Base-by-base conservation (phyloP, 148 eudicot species). In the Rhododendron simsii region DNA sequence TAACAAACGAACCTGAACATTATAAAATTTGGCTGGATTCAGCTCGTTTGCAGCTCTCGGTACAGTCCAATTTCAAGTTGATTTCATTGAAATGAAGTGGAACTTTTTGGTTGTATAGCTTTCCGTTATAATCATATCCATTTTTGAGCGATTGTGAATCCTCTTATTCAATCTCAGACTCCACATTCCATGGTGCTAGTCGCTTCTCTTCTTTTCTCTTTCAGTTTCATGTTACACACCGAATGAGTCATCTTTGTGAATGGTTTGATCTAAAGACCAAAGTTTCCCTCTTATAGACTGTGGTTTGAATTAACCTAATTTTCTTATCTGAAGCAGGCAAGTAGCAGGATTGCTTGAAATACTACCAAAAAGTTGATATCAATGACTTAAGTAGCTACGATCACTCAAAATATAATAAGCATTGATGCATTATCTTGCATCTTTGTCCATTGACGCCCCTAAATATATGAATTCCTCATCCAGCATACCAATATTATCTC, bases 381-480 rank as follows among this genome's bases (percentile, higher is more conserved):
- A 37, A 80, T 61, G 50, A 77, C 35, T 41, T 55, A 30, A 84
- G 23, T 35, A 35, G 45, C 59, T 23, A 61, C 15, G 1, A 18
- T 37, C 12, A 5, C 48, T 9, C 7, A 57, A 75, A 44, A 13
- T 37, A 41, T 47, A 73, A 16, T 3, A 73, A 57, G 39, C 71
- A 51, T 65, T 26, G 80, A 61, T 84, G 76, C 86, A 57, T 21
- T 53, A 35, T 33, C 78, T 61, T 83, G 80, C 69, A 79, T 86
- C 81, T 80, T 80, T 45, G 69, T 84, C 75, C 35, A 63, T 67
- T 81, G 41, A 57, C 41, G 67, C 61, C 45, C 76, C 85, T 39
- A 80, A 86, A 86, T 37, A 69, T 23, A 11, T 50, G 80, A 86
- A 35, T 15, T 81, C 84, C 78, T 37, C 21, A 76, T 85, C 82